A percentile compares a stretch with the other conserved stretches of the same genome.
phyloP scores from a whole-genome alignment of 495 filamentous ascomycete species.

The Annulohypoxylon moriforme region DNA sequence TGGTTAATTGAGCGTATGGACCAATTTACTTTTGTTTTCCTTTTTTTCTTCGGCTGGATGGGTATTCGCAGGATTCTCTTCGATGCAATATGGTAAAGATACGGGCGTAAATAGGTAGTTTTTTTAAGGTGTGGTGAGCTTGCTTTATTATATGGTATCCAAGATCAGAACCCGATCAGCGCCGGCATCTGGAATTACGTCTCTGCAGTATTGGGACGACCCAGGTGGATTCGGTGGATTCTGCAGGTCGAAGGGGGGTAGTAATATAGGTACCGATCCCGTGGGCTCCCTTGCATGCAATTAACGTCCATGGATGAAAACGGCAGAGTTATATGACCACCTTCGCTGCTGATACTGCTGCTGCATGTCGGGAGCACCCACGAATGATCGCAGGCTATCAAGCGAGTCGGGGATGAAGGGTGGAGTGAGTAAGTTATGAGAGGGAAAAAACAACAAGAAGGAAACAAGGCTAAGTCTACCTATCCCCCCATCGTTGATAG shows the following conservation, averaged over 20 bases:
- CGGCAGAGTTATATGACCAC: slow-evolving; percentile 26
- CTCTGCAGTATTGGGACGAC: slow-evolving; percentile 17
- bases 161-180: slow-evolving; percentile 29
- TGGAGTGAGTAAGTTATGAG: slow-evolving; percentile 9
- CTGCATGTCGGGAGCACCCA: slow-evolving; percentile 37
- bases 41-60: slow-evolving; percentile 13
- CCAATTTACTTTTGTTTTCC: slow-evolving; percentile 23
- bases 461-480: slow-evolving; percentile 19
- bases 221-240: slow-evolving; percentile 15
- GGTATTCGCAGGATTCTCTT: slow-evolving; percentile 12
- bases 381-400: slow-evolving; percentile 22
- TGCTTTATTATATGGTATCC: slow-evolving; percentile 37
- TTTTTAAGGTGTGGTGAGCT: slow-evolving; percentile 32
- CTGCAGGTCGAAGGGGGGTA: slow-evolving; percentile 31
- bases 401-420: slow-evolving; percentile 13
- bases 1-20: slow-evolving; percentile 24
- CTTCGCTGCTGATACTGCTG: slow-evolving; percentile 20
- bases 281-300: slow-evolving; percentile 44
- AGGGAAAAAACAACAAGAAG: slow-evolving; percentile 8
- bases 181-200: slow-evolving; percentile 31
- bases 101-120: slow-evolving; percentile 39
- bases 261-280: slow-evolving; percentile 36
- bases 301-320: slow-evolving; percentile 33
- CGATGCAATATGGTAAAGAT: slow-evolving; percentile 19
- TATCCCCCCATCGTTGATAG: slow-evolving; percentile 5